These are phyloP conservation scores for Rhododendron ferrugineum DNA, from an alignment of 148 eudicot genomes.

Conservation along the genomic window DNA sequence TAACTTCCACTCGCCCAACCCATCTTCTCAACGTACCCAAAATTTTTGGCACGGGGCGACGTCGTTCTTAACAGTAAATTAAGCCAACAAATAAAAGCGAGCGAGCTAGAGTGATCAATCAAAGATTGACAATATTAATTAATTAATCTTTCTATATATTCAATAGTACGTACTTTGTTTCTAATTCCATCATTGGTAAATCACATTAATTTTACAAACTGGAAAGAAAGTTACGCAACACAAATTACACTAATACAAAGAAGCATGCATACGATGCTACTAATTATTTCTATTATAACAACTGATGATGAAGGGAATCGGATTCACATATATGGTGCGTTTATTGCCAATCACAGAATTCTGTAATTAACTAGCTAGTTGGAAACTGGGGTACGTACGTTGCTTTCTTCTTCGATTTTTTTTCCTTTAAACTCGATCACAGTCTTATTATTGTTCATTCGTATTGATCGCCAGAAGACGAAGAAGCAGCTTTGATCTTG, in stretches of 20 bases:
- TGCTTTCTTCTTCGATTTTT: not conserved
- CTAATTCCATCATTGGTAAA: not conserved
- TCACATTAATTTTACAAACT: not conserved
- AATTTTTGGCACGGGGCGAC: too few species aligned
- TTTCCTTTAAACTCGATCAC: not conserved
- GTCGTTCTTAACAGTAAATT: too few species aligned
- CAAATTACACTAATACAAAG: not conserved
- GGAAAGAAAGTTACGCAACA: not conserved
- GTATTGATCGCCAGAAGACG: not conserved
- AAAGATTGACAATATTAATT: too few species aligned
- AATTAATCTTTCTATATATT: not conserved
- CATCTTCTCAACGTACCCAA: too few species aligned
- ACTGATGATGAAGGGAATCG: not conserved
- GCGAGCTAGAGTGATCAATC: not conserved
- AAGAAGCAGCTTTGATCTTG: not conserved
- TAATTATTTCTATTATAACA: not conserved
- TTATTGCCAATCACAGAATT: not conserved
- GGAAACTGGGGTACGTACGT: not conserved
- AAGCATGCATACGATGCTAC: not conserved
- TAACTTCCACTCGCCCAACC: too few species aligned
- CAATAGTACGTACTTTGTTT: not conserved
- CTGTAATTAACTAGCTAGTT: not conserved
- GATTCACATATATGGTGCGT: not conserved
- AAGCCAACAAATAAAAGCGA: not conserved
- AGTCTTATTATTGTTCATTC: not conserved